Evolutionary conservation across 208 protist species (phyloP), one percentile per base, ranked within the genome.

Genomic region (Novymonas esmeraldas): DNA sequence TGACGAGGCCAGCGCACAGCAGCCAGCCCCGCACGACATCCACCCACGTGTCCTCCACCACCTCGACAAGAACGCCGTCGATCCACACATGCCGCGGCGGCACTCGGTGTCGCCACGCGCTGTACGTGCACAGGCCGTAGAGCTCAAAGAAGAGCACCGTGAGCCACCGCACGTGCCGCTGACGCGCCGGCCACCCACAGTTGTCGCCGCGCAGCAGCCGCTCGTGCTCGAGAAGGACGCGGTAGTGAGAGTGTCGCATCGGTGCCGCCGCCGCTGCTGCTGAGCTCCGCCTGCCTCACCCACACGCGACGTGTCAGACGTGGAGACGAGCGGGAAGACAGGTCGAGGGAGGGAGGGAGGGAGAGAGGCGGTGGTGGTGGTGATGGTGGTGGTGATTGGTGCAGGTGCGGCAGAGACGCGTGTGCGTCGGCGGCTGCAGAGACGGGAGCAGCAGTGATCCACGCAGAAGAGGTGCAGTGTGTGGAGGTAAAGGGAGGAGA

Each of bases 51-150:
- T 86, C 83, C 48, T 81, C 76, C n/a, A 94, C 51, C 45, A 91
- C 88, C 73, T 91, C 84, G 7, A 94, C 82, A 44, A 89, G 62
- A n/a, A 94, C 88, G 22, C 62, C 73, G 36, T 94, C 88, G 54
- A 94, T 86, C 81, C 81, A 89, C 11, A 81, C 76, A 31, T 84
- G 78, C 26, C 52, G 70, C 0, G 80, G 55, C 20, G 74, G 59
- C 49, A 39, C 64, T 0, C 84, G 81, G 62, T 84, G 58, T 13
- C 70, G 52, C 80, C 82, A 78, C 29, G 57, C 9, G 38, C n/a
- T 71, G 46, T 66, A 68, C 42, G 20, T 54, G 55, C 63, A 75
- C 20, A 62, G 22, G 2, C 22, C 18, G 28, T 79, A 76, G 2
- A 75, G 26, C 4, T 36, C 33, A 24, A 75, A 34, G 11, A 75